Base-by-base conservation (phyloP, 805 yeast species). In the Lachancea cidri region DNA sequence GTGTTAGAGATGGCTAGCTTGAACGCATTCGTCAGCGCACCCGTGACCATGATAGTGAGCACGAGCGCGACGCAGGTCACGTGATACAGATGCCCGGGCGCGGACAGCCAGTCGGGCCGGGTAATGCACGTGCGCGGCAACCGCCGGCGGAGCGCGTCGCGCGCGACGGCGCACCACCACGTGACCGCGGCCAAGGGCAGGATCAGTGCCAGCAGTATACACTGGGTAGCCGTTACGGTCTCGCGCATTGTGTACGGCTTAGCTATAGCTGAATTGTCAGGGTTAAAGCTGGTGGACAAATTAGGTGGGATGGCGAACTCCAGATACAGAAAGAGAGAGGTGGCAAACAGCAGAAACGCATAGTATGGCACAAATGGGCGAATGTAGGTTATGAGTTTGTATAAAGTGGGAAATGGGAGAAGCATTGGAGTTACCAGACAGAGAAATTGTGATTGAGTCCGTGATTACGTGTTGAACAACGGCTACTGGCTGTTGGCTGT, bases 1-100 rank as follows among this genome's bases (percentile, higher is more conserved):
- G 50, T 36, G 40, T 59, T 58, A 25, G 57, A 49, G 31, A 59
- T 52, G 18, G 45, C 17, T 15, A 55, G 47, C 33, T 59, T 59
- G 16, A 59, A 41, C 6, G 48, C 38, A 41, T 58, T 53, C 9
- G 64, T 59, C 9, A 49, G 14, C 16, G 48, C 53, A n/a, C 55
- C 62, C 19, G 47, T 55, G 24, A 55, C 32, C 14, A 53, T 48
- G 17, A 58, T 27, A 4, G 50, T 42, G 14, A 57, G 40, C 17
- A 46, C 43, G 22, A 54, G 39, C 27, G 55, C 52, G 2, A 52
- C 16, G 17, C 48, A 32, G 43, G 55, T 56, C 5, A 48, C 31
- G 33, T 54, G 59, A 32, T 47, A 43, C 20, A 58, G 44, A 37
- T 55, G 62, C 27, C 39, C 27, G n/a, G 50, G 47, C 29, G 52